Conservation (phyloP, 1,284 basidiomycete genomes). For the Trametes hirsuta region DNA sequence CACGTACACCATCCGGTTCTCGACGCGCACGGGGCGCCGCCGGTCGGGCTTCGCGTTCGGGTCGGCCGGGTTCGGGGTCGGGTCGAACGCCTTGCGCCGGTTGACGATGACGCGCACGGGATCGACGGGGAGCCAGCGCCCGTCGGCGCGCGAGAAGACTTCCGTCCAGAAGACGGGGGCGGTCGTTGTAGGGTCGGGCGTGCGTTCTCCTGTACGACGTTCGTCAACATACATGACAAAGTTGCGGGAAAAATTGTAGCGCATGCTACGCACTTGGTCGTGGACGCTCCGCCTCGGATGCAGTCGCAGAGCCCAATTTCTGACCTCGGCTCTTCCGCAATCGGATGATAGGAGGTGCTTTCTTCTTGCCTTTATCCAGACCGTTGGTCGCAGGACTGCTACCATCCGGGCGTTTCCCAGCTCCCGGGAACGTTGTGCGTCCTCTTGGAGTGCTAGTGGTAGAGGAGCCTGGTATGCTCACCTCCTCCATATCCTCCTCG, state of each 20-base stretch:
- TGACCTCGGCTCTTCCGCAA: slow-evolving; percentile 58
- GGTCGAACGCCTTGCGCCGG: slow-evolving; percentile 86
- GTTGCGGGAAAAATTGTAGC: background rate
- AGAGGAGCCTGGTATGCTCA: slow-evolving; percentile 31
- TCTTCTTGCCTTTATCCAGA: slow-evolving; percentile 58
- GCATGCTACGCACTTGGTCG: slow-evolving; percentile 22
- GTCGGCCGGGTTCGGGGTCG: slow-evolving; percentile 47
- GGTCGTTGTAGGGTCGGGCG: slow-evolving; percentile 56
- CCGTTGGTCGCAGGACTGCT: slow-evolving; percentile 40
- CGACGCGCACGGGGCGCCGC: slow-evolving; percentile 39
- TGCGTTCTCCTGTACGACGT: slow-evolving; percentile 27
- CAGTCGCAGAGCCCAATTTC: slow-evolving; percentile 33
- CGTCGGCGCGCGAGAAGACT: slow-evolving; percentile 92
- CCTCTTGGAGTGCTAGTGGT: slow-evolving; percentile 13
- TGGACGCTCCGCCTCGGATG: slow-evolving; percentile 11
- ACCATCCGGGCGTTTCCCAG: slow-evolving; percentile 47
- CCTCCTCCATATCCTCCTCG: slow-evolving; percentile 44
- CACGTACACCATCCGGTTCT: slow-evolving; percentile 94
- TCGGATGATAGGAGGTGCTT: slow-evolving; percentile 53
- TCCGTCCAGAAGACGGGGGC: slow-evolving; percentile 98
- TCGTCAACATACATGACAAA: background rate
- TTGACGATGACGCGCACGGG: slow-evolving; percentile 83
- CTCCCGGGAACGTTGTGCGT: slow-evolving; percentile 37
- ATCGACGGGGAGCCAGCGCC: slow-evolving; percentile 93
- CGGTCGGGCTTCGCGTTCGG: slow-evolving; percentile 35